These are phyloP conservation scores for Pseudogymnoascus sp. DNA, from an alignment of 2,329 filamentous ascomycete species.

Conservation along the genomic window DNA sequence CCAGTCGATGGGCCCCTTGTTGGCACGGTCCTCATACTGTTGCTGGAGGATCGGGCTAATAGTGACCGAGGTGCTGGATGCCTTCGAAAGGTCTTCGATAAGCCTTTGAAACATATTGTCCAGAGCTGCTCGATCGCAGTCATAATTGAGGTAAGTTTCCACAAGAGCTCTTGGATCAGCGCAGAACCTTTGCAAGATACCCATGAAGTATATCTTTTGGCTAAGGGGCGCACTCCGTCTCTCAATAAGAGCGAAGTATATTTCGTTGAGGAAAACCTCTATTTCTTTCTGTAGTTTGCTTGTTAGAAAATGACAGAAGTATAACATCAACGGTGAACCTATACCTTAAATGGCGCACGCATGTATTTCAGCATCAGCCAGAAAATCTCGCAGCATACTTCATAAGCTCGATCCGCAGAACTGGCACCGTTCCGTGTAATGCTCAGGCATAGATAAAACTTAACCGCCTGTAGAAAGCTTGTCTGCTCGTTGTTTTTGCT, in stretches of 20 bases:
- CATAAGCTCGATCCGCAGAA: slow-evolving; percentile 85
- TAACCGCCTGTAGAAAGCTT: slow-evolving; percentile 87
- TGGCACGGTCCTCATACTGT: slow-evolving; percentile 71
- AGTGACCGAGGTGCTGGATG: slow-evolving; percentile 71
- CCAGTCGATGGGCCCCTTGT: slow-evolving; percentile 65
- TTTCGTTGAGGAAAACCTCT: slow-evolving; percentile 95
- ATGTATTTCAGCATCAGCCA: slow-evolving; percentile 95
- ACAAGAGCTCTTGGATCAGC: slow-evolving; percentile 83
- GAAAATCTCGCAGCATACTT: slow-evolving; percentile 94
- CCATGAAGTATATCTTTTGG: slow-evolving; percentile 89
- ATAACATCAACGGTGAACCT: slow-evolving; percentile 21
- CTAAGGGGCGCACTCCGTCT: slow-evolving; percentile 78
- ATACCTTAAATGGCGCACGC: slow-evolving; percentile 84
- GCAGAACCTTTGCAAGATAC: slow-evolving; percentile 75
- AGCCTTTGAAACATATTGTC: slow-evolving; percentile 97
- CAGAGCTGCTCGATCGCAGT: slow-evolving; percentile 84
- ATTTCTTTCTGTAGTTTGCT: slow-evolving; percentile 70
- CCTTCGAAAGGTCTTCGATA: slow-evolving; percentile 86
- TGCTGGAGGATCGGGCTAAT: slow-evolving; percentile 76
- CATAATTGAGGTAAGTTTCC: slow-evolving; percentile 95
- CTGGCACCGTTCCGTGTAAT: slow-evolving; percentile 93
- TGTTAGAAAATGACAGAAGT: slow-evolving; percentile 8
- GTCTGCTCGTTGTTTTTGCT: slow-evolving; percentile 84
- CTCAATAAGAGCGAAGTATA: slow-evolving; percentile 87
- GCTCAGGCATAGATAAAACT: slow-evolving; percentile 93